These are phyloP conservation scores for Ustilago lituana DNA, from an alignment of 1,284 basidiomycete genomes.

Conservation along the genomic window DNA sequence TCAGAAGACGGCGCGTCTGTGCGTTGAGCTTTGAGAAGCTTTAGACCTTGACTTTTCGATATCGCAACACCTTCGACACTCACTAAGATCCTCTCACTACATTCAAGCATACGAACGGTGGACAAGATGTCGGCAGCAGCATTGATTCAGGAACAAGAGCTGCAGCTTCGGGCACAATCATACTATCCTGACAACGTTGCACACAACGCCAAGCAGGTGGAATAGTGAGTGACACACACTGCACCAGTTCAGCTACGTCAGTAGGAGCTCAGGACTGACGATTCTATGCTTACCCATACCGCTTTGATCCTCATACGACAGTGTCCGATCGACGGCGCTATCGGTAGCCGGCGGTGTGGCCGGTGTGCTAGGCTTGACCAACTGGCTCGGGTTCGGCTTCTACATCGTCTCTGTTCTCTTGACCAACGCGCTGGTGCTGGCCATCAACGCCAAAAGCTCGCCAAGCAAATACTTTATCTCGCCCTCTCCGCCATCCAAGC, in stretches of 20 bases:
- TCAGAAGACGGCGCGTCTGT: constrained; percentile 16
- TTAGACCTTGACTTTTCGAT: not conserved
- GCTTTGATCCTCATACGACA: constrained; percentile 5
- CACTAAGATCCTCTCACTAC: not conserved
- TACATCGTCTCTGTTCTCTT: constrained; percentile 53
- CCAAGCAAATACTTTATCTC: constrained; percentile 51
- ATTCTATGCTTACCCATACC: too few species aligned
- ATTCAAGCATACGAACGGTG: too few species aligned
- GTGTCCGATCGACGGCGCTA: constrained; percentile 59
- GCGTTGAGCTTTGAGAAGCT: constrained; percentile 2
- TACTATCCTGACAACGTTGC: constrained; percentile 58
- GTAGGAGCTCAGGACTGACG: too few species aligned
- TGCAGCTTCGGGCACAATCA: constrained; percentile 45
- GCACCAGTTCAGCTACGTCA: too few species aligned
- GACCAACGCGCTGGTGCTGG: constrained; percentile 51
- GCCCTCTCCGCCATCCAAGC: constrained; percentile 26
- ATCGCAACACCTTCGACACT: not conserved
- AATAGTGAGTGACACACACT: constrained; percentile 50
- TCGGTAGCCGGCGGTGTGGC: constrained; percentile 58
- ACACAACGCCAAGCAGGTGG: constrained; percentile 58
- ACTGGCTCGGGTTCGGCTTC: constrained; percentile 61
- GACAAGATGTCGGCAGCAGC: constrained; percentile 41
- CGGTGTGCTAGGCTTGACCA: constrained; percentile 63
- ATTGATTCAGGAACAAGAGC: constrained; percentile 38
- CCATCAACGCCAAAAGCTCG: constrained; percentile 41